Evolutionary conservation across 2,329 filamentous ascomycete species (phyloP), one percentile per base, ranked within the genome.

Genomic region (Cercospora sesami): DNA sequence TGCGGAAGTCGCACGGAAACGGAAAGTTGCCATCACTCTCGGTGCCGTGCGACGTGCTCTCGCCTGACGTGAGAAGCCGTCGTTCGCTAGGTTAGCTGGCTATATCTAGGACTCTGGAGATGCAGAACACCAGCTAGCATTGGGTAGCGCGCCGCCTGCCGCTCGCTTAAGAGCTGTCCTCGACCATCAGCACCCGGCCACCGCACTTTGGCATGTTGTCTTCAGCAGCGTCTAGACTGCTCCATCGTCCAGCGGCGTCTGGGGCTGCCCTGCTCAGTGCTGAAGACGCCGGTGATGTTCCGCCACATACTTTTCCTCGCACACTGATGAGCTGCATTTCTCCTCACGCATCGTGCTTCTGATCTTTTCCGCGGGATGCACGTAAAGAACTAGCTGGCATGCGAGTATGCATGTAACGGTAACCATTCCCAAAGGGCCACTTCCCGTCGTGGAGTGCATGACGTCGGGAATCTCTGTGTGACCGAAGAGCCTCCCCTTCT

Each of bases 401-500:
- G 36, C 5, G 36, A 7, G 36, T n/a, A 51, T 51, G 31, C 48
- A 64, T 28, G 61, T 64, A 57, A 57, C 48, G 61, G 48, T 58
- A 9, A 58, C 61, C 48, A 26, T 57, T n/a, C 61, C 48, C 45
- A 26, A 45, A 45, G 4, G 21, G 53, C 33, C 31, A 12, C 48
- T 5, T 36, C 45, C 18, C 18, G 30, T 30, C 57, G 57, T 60
- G 57, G 30, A 60, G 48, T 57, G 61, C 61, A 64, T 64, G 48
- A 64, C 61, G 61, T 64, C 61, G 61, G 33, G 12, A 26, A 64
- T 42, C 48, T 64, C 48, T 64, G 48, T 57, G 30, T 26, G 48
- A 57, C 61, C 61, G 61, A 64, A 58, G 61, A 64, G 60, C 31
- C 59, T 45, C 59, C 59, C 18, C 45, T 51, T 51, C 60, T 39